These are phyloP conservation scores for Micractinium sp. DNA, from an alignment of 139 green algal genomes.

Conservation along the genomic window DNA sequence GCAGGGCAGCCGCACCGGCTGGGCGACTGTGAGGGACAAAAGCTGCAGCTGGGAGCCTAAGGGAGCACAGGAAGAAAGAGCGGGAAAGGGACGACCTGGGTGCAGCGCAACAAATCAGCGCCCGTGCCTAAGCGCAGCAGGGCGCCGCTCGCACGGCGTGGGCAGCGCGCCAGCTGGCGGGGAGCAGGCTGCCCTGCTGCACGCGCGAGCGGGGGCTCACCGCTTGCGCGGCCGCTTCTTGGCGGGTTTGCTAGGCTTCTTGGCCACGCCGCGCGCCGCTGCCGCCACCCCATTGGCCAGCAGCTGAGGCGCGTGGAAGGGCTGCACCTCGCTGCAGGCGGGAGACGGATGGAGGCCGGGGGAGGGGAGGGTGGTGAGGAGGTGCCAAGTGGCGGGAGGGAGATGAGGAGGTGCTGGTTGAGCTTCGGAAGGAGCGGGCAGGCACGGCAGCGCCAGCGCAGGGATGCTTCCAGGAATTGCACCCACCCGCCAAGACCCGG, in stretches of 20 bases:
- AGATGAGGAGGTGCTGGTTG: neutral
- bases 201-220: neutral
- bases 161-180: neutral
- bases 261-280: slow-evolving; percentile 2
- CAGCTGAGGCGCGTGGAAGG: neutral
- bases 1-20: too few species aligned
- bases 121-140: neutral
- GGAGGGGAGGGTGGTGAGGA: neutral
- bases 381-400: neutral
- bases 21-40: neutral
- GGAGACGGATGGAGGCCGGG: too few species aligned
- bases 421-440: too few species aligned
- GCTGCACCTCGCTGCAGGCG: neutral
- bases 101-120: too few species aligned
- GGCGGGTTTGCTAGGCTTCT: slow-evolving; percentile 33
- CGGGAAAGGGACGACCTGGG: neutral
- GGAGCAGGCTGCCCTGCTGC: neutral
- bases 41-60: neutral
- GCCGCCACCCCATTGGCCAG: slow-evolving; percentile 2
- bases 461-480: neutral
- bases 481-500: neutral
- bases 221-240: slow-evolving; percentile 41
- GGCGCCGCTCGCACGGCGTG: neutral
- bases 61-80: neutral
- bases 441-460: too few species aligned